phyloP scores from a whole-genome alignment of 1,139 yeast species.

The Kluyveromyces sp. region DNA sequence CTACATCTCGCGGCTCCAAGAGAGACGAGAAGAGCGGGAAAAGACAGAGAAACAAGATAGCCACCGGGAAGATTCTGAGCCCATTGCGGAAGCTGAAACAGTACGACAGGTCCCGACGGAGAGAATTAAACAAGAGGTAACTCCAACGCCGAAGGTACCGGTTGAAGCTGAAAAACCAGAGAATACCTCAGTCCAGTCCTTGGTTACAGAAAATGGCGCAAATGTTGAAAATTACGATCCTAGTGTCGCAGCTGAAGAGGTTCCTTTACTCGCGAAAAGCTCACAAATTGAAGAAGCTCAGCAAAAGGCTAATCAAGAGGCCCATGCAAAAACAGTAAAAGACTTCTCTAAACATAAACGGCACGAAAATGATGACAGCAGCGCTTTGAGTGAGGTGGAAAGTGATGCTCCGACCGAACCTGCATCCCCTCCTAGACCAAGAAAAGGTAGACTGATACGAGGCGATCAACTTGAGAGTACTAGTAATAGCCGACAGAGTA shows the following conservation, averaged over 20 bases:
- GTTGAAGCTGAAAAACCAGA: no score
- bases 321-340: slow-evolving; percentile 12
- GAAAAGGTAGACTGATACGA: slow-evolving; percentile 37
- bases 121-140: neutral
- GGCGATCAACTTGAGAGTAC: slow-evolving; percentile 26
- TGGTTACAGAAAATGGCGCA: no score
- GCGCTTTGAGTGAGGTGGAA: slow-evolving; percentile 36
- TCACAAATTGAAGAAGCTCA: neutral
- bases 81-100: neutral
- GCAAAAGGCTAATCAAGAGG: no score
- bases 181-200: no score
- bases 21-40: slow-evolving; percentile 29
- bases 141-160: neutral
- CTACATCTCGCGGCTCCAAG: slow-evolving; percentile 30
- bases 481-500: slow-evolving; percentile 11
- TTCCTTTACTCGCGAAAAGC: neutral
- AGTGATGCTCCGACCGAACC: slow-evolving; percentile 39
- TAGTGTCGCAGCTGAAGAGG: neutral
- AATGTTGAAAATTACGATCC: no score
- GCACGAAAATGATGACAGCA: slow-evolving; percentile 9
- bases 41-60: slow-evolving; percentile 10
- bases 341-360: neutral
- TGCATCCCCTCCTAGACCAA: slow-evolving; percentile 40
- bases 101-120: no score
- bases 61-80: neutral